Base-by-base conservation (phyloP, 2,329 filamentous ascomycete species). In the Monosporascus sp. region DNA sequence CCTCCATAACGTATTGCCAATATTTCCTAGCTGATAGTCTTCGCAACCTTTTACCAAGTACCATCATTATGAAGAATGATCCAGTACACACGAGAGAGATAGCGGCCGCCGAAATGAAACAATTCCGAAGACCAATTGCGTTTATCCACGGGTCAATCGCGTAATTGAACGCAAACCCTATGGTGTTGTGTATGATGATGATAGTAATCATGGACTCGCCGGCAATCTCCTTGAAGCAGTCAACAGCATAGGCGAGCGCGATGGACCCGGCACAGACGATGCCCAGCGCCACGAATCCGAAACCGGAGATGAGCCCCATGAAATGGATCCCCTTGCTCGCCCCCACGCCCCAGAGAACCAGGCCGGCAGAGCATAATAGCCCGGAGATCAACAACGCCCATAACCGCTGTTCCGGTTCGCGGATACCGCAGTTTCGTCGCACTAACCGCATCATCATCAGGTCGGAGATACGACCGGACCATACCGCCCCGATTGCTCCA, bases 101-200 rank as follows among this genome's bases (percentile, higher is more conserved):
- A 0, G 69, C 70, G 2, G n/a, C 41, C 1, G 20, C 41, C n/a
- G 20, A 26, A 16, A 77, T 67, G 49, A 76, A 77, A 52, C 72
- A 74, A 53, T 76, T 72, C 59, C 75, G 74, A 49, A 72, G 72
- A 3, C 74, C 74, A 31, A 75, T 51, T 40, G 72, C 61, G 4
- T 69, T 52, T 20, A 77, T 59, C 75, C 75, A 77, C 0, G 75
- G 74, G 1, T 74, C 78, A 49, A 79, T 74, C 1, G 71, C 71
- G 50, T 72, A 73, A 26, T 69, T 66, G 50, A 73, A 66, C 24
- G 69, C 70, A 52, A 73, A 73, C 22, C 67, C 67, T 62, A 74
- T 64, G 1, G 70, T 72, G 52, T 74, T 74, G 14, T 71, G 65
- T 22, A 75, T 66, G 6, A 75, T 52, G 19, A 76, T 75, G 37